These are phyloP conservation scores for Agapanthus africanus DNA, from an alignment of 106 monocot species.

Conservation along the genomic window DNA sequence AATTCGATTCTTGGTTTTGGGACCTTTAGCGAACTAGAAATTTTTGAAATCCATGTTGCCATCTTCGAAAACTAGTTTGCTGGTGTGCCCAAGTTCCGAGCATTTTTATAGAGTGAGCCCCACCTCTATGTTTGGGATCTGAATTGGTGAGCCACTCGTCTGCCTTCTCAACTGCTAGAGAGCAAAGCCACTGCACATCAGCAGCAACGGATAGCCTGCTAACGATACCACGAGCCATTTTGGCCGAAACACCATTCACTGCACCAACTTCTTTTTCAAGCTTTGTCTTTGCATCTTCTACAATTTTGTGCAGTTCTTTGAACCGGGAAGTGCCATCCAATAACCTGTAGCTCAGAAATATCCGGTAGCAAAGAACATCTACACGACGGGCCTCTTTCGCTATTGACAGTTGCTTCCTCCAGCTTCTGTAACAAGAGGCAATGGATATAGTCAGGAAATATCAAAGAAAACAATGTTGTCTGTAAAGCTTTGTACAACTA, in stretches of 20 bases:
- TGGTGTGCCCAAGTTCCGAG: no score
- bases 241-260: slow-evolving; percentile 65
- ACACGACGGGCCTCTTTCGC: slow-evolving; percentile 86
- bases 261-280: slow-evolving; percentile 88
- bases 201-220: slow-evolving; percentile 70
- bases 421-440: slow-evolving; percentile 35
- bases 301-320: slow-evolving; percentile 60
- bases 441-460: background rate
- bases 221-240: slow-evolving; percentile 85
- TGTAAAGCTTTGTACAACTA: no score
- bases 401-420: slow-evolving; percentile 76
- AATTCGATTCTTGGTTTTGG: no score
- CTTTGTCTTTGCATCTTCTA: slow-evolving; percentile 58
- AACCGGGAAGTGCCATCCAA: slow-evolving; percentile 66
- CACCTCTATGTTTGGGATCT: slow-evolving; percentile 35
- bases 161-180: slow-evolving; percentile 57
- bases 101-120: no score
- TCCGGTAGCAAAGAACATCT: slow-evolving; percentile 80
- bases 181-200: slow-evolving; percentile 80
- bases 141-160: slow-evolving; percentile 41
- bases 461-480: background rate
- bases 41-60: no score
- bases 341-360: slow-evolving; percentile 67
- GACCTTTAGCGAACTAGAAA: no score
- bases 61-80: no score